Base-by-base conservation (phyloP, 2,329 filamentous ascomycete species). In the Ascochyta fabae region DNA sequence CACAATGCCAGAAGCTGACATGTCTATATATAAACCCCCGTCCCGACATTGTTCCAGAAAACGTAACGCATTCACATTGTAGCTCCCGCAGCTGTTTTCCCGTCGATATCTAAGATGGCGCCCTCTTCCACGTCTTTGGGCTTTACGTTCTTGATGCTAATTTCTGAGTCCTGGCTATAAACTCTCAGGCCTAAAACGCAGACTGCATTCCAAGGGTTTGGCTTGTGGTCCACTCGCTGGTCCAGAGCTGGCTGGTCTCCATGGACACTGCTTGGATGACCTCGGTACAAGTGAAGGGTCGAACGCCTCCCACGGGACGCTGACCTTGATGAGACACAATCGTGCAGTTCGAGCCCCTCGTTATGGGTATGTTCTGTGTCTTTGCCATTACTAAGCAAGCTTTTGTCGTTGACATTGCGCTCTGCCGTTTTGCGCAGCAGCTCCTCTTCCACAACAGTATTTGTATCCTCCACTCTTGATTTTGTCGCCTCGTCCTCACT, bases 111-210 rank as follows among this genome's bases (percentile, higher is more conserved):
- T 31, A 75, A 48, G 29, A 68, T 61, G 0, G 71, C 69, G 3
- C 60, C 70, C 34, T 74, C 72, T 52, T 73, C 71, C 1, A 48
- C 57, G 31, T 61, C 51, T 51, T 63, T 70, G 1, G 73, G 71
- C 53, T 70, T 69, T 10, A 72, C 57, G 8, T 74, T 52, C 47
- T 67, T 64, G 40, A 75, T 73, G 27, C 60, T 74, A 2, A 74
- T 67, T 6, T 69, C 66, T 0, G 60, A 41, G 40, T 74, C 70
- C 34, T 66, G 59, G 27, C 64, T 67, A 39, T 74, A 87, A 0
- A 87, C 83, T 6, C 83, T 71, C 36, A 87, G 64, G 0, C 85
- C 85, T 2, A 86, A 75, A 2, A 86, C 83, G 60, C 83, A 86
- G 0, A 86, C 78, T 0, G 85, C 84, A 60, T 86, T 85, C 85